These are phyloP conservation scores for Amauroascus verrucosus DNA, from an alignment of 2,329 filamentous ascomycete genomes.

Conservation along the genomic window DNA sequence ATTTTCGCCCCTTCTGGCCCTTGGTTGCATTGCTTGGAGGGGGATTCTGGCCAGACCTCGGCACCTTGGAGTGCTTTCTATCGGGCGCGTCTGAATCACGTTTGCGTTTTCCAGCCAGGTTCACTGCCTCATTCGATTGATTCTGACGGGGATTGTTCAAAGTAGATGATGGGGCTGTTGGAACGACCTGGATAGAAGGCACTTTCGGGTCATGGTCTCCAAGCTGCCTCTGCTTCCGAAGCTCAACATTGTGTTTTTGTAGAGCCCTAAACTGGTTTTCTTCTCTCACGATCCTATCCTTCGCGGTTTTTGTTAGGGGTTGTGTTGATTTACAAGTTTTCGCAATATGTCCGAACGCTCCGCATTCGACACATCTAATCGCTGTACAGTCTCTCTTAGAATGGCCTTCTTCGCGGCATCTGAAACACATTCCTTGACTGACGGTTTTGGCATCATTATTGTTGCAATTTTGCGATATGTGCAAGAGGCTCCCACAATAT, in stretches of 20 bases:
- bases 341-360: constrained; percentile 34
- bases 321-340: constrained; percentile 27
- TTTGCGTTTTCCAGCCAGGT: constrained; percentile 25
- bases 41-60: constrained; percentile 20
- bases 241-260: constrained; percentile 29
- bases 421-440: constrained; percentile 32
- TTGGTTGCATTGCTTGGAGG: constrained; percentile 20
- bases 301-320: constrained; percentile 30
- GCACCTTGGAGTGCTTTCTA: constrained; percentile 23
- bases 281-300: constrained; percentile 27
- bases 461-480: constrained; percentile 38
- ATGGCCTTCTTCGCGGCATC: constrained; percentile 35
- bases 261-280: constrained; percentile 29
- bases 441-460: constrained; percentile 34
- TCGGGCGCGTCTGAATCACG: constrained; percentile 22
- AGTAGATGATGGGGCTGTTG: constrained; percentile 16
- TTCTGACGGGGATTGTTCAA: constrained; percentile 12
- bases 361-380: constrained; percentile 37
- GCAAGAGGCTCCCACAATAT: constrained; percentile 38
- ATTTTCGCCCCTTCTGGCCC: constrained; percentile 16
- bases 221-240: constrained; percentile 33
- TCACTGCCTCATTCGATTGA: background rate
- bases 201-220: constrained; percentile 38
- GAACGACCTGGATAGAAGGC: constrained; percentile 30
- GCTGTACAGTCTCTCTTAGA: constrained; percentile 30